These are phyloP conservation scores for Uronychia setigera DNA, from an alignment of 73 alveolate genomes.

Conservation along the genomic window DNA sequence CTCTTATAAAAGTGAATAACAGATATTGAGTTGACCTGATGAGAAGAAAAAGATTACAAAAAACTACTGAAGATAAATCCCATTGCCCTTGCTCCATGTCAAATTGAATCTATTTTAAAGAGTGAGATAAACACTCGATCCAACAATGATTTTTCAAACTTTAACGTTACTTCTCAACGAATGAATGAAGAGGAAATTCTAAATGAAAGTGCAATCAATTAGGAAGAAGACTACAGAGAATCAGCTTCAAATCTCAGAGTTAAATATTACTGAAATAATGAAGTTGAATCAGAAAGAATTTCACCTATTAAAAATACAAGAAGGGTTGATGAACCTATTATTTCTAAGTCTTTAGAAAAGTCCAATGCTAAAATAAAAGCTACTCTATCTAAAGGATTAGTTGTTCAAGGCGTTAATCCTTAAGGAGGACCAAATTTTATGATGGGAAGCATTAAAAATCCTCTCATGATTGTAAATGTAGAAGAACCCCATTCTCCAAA, in stretches of 20 bases:
- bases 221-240: not conserved
- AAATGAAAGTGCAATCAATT: too few relatives aligned
- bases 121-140: not conserved
- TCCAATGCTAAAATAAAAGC: not conserved
- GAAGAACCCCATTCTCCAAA: not conserved
- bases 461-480: not conserved
- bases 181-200: not conserved
- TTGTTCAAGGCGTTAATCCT: too few relatives aligned
- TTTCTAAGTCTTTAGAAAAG: not conserved
- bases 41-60: not conserved
- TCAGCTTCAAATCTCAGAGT: not conserved
- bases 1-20: too few relatives aligned
- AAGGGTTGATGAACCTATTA: not conserved
- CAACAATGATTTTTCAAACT: not conserved
- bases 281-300: not conserved
- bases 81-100: not conserved
- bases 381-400: too few relatives aligned
- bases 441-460: not conserved
- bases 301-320: not conserved
- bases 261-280: not conserved
- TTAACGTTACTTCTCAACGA: not conserved
- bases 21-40: too few relatives aligned
- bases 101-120: not conserved
- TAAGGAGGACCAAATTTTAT: too few relatives aligned
- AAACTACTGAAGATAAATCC: not conserved